Conservation (phyloP, 331 rosid species). For the Telfairia occidentalis region DNA sequence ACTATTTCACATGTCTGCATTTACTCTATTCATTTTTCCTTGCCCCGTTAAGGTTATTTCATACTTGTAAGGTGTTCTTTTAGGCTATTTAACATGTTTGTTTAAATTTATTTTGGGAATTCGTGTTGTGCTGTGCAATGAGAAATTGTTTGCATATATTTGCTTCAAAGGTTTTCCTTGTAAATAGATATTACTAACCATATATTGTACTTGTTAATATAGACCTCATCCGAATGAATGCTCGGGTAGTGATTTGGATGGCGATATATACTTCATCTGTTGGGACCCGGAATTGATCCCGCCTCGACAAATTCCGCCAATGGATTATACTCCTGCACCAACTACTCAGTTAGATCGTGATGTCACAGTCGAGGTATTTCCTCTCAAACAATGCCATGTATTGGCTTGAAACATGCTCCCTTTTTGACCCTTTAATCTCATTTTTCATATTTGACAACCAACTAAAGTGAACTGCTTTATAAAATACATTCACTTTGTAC, state of each 20-base stretch:
- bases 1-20: too few relatives aligned
- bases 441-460: neutral
- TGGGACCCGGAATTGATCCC: constrained; percentile 76
- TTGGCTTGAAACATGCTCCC: neutral
- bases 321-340: constrained; percentile 59
- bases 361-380: constrained; percentile 58
- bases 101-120: neutral
- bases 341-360: constrained; percentile 28
- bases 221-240: constrained; percentile 94
- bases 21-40: too few relatives aligned
- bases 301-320: constrained; percentile 22
- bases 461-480: neutral
- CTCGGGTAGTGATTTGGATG: constrained; percentile 86
- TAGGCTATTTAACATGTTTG: neutral
- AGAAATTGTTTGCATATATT: neutral
- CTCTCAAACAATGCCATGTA: constrained; percentile 2
- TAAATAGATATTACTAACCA: neutral
- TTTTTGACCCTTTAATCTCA: neutral
- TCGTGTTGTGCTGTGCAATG: neutral
- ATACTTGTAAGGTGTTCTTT: neutral
- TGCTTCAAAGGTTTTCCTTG: neutral
- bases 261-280: constrained; percentile 77
- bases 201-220: constrained; percentile 3
- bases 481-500: neutral
- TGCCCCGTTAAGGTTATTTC: too few relatives aligned